Evolutionary conservation across 192 early-diverging fungal genomes (phyloP).

Genomic region (Spinellus fusiger): DNA sequence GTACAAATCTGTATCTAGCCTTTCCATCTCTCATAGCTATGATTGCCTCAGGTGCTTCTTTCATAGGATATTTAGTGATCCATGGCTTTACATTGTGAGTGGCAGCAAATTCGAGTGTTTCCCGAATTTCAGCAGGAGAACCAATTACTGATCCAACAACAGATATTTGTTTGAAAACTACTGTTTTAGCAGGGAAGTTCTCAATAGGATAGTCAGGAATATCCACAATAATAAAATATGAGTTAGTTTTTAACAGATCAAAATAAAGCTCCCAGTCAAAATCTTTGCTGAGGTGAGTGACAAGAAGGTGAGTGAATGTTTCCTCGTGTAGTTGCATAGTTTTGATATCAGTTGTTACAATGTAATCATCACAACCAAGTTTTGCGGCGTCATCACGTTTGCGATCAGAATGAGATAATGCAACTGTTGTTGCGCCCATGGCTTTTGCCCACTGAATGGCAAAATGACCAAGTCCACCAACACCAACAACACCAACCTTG

Average conservation of each 20-base stretch:
- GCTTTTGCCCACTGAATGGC: slow-evolving; percentile 48
- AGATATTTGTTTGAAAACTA: slow-evolving; percentile 35
- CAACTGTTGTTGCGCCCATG: slow-evolving; percentile 42
- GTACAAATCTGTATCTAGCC: slow-evolving; percentile 62
- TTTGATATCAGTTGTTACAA: slow-evolving; percentile 9
- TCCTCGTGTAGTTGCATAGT: slow-evolving; percentile 1
- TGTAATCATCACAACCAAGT: slow-evolving; percentile 46
- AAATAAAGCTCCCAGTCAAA: not conserved
- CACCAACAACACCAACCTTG: slow-evolving; percentile 9
- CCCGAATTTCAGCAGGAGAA: slow-evolving; percentile 39
- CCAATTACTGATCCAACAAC: slow-evolving; percentile 64
- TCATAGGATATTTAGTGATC: slow-evolving; percentile 60
- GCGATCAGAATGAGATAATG: slow-evolving; percentile 45
- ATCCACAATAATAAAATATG: no score
- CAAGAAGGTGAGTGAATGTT: slow-evolving; percentile 22
- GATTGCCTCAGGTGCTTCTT: slow-evolving; percentile 51
- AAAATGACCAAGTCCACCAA: slow-evolving; percentile 60
- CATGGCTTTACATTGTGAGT: slow-evolving; percentile 54
- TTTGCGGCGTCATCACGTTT: slow-evolving; percentile 53
- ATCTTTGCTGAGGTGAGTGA: not conserved
- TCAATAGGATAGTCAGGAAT: no score
- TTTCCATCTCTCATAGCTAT: slow-evolving; percentile 51
- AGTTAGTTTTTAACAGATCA: no score
- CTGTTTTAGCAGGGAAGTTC: no score
- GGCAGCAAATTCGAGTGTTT: slow-evolving; percentile 63